These are phyloP conservation scores for Alectoria sarmentosa DNA, from an alignment of 495 filamentous ascomycete genomes.

Conservation along the genomic window DNA sequence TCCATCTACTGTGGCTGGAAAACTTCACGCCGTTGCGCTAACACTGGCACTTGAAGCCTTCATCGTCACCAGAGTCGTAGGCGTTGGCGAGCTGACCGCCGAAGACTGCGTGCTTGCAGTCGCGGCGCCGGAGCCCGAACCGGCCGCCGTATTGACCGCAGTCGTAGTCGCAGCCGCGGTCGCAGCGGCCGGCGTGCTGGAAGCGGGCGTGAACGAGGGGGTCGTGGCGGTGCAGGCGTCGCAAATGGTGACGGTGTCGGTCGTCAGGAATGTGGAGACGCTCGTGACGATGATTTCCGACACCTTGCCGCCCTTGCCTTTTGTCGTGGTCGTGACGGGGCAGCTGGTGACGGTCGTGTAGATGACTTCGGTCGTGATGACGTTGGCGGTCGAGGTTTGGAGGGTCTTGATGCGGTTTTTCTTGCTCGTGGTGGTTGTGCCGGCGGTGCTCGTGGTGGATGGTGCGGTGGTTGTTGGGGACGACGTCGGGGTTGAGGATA, in stretches of 20 bases:
- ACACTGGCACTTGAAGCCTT: neutral
- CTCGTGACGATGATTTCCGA: neutral
- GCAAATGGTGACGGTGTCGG: conserved; percentile 1
- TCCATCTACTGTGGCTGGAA: no score
- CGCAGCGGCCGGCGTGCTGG: neutral
- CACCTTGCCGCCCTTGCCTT: neutral
- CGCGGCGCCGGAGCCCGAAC: neutral
- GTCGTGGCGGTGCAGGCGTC: neutral
- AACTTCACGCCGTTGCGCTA: neutral
- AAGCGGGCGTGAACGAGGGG: neutral
- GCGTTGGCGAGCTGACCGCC: neutral
- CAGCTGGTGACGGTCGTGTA: neutral
- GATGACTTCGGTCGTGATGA: neutral
- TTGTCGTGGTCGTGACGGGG: neutral
- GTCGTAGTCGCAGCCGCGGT: neutral
- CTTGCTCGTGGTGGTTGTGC: no score
- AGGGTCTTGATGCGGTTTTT: no score
- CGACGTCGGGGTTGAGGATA: no score
- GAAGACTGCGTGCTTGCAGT: neutral
- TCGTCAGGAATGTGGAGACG: neutral
- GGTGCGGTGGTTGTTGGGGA: no score
- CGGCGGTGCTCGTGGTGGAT: no score
- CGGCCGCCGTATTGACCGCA: neutral
- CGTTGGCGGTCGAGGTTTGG: neutral
- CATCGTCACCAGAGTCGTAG: neutral